phyloP scores from a whole-genome alignment of 2,329 filamentous ascomycete species.

The Fusarium sp. region DNA sequence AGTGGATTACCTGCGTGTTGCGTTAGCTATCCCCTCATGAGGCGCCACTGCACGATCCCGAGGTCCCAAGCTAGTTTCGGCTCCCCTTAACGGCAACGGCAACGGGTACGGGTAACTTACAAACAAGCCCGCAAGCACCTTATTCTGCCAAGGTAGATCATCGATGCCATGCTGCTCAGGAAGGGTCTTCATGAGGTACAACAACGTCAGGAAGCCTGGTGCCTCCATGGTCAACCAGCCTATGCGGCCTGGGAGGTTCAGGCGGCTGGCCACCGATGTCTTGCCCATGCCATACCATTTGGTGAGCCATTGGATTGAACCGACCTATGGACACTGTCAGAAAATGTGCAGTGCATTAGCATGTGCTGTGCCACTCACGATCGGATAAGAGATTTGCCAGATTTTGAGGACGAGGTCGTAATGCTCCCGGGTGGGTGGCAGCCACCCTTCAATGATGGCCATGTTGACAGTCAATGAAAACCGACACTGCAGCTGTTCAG shows the following conservation, averaged over 20 bases:
- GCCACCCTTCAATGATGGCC: slow-evolving; percentile 64
- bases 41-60: slow-evolving; percentile 12
- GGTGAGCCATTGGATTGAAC: slow-evolving; percentile 78
- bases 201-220: slow-evolving; percentile 78
- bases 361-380: slow-evolving; percentile 55
- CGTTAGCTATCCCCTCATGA: slow-evolving; percentile 16
- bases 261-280: slow-evolving; percentile 77
- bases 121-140: slow-evolving; percentile 77
- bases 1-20: slow-evolving; percentile 76
- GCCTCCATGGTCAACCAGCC: slow-evolving; percentile 92
- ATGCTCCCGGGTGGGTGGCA: slow-evolving; percentile 69
- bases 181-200: slow-evolving; percentile 82
- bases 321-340: slow-evolving; percentile 64
- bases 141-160: slow-evolving; percentile 80
- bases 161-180: slow-evolving; percentile 67
- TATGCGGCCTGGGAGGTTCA: slow-evolving; percentile 90
- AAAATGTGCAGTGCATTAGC: neutral
- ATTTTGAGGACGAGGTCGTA: slow-evolving; percentile 64
- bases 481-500: neutral
- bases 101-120: slow-evolving; percentile 50
- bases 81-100: slow-evolving; percentile 25
- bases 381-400: slow-evolving; percentile 65
- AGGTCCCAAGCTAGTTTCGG: neutral
- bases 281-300: slow-evolving; percentile 93
- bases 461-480: slow-evolving; percentile 46